Conservation (phyloP, 1,284 basidiomycete species). For the Microbotryomycetes sp. region DNA sequence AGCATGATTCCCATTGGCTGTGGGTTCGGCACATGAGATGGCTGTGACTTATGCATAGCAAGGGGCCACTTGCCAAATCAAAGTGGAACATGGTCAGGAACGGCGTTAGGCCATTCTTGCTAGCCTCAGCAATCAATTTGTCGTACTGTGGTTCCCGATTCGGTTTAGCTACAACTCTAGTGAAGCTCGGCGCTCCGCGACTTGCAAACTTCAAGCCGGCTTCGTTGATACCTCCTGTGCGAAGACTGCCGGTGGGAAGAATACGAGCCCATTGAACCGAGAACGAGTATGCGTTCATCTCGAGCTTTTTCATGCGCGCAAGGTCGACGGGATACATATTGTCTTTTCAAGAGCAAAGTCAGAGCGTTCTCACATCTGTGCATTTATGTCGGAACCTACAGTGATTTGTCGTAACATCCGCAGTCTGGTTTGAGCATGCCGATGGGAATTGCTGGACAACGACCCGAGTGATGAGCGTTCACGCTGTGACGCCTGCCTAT, state of each 20-base stretch:
- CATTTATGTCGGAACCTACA: too few relatives aligned
- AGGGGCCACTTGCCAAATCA: slow-evolving; percentile 22
- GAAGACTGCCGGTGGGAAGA: slow-evolving; percentile 25
- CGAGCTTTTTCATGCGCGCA: slow-evolving; percentile 29
- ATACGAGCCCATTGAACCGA: slow-evolving; percentile 32
- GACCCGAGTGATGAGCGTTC: too few relatives aligned
- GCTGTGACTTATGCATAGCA: slow-evolving; percentile 26
- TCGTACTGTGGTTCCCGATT: too few relatives aligned
- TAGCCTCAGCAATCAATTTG: slow-evolving; percentile 16
- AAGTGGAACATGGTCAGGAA: slow-evolving; percentile 17
- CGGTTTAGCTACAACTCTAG: too few relatives aligned
- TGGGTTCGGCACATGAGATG: too few relatives aligned
- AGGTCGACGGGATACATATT: slow-evolving; percentile 9
- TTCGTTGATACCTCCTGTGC: slow-evolving; percentile 16
- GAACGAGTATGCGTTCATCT: slow-evolving; percentile 28
- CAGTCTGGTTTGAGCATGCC: slow-evolving; percentile 18
- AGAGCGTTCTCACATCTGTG: too few relatives aligned
- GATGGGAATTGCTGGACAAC: too few relatives aligned
- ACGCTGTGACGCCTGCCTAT: too few relatives aligned
- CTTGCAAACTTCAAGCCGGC: slow-evolving; percentile 22
- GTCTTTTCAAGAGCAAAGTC: too few relatives aligned
- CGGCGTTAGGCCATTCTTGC: slow-evolving; percentile 15
- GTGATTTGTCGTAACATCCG: slow-evolving; percentile 26
- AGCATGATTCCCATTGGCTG: too few relatives aligned
- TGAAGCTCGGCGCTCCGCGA: too few relatives aligned